Conservation (phyloP, 2,329 filamentous ascomycete genomes). For the Emmonsia crescens region DNA sequence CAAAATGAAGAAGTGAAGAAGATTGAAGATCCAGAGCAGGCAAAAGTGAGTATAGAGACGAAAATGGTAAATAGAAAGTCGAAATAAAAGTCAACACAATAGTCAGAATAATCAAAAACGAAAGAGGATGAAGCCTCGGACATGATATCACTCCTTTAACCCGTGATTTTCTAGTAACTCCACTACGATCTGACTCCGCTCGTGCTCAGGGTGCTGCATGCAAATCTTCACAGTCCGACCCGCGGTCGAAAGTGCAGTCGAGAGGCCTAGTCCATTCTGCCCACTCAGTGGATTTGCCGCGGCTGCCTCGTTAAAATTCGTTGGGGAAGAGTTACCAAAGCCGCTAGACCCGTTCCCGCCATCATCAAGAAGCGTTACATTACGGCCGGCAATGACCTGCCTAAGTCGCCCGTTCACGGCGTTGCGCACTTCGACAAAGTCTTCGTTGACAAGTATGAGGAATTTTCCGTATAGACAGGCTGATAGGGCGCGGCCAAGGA, state of each 20-base stretch:
- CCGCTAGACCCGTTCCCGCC: constrained; percentile 43
- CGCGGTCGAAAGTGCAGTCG: constrained; percentile 23
- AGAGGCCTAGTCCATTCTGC: constrained; percentile 24
- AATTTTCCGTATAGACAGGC: constrained; percentile 89
- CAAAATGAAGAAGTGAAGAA: not conserved
- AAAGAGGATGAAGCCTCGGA: not conserved
- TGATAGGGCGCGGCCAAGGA: constrained; percentile 81
- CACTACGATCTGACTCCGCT: constrained; percentile 75
- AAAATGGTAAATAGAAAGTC: not conserved
- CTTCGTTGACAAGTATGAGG: constrained; percentile 83
- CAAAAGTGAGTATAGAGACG: not conserved
- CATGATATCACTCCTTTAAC: constrained; percentile 42
- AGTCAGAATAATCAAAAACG: not conserved
- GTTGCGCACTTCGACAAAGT: constrained; percentile 95
- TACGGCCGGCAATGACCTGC: constrained; percentile 86
- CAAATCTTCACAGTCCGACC: constrained; percentile 80
- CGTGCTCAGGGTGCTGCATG: constrained; percentile 85
- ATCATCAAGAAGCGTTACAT: constrained; percentile 84
- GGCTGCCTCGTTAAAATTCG: constrained; percentile 13
- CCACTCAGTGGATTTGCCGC: constrained; percentile 19
- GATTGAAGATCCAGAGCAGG: not conserved
- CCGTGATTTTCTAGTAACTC: constrained; percentile 90
- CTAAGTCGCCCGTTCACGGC: constrained; percentile 87
- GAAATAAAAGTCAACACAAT: not conserved
- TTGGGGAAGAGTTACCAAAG: constrained; percentile 21